Evolutionary conservation across 345 rosid species (phyloP).

Genomic region (Brassica napus): Da-Ae NC_063450.1:38459501-38460000

Average conservation of each 20-base stretch:
- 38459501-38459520: conserved; percentile 96
- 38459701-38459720: background rate
- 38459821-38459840: no score
- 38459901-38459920: no score
- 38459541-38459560: conserved; percentile 43
- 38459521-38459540: conserved; percentile 93
- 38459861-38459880: no score
- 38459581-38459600: background rate
- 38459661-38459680: background rate
- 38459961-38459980: no score
- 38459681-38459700: background rate
- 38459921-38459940: no score
- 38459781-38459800: no score
- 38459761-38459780: background rate
- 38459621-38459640: conserved; percentile 12
- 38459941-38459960: no score
- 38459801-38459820: no score
- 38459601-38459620: no score
- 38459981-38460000: no score
- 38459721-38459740: background rate
- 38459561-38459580: conserved; percentile 64
- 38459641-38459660: conserved; percentile 7
- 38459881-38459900: no score
- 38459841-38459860: no score
- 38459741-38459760: background rate